Evolutionary conservation across 768 basidiomycete species (phyloP).

Genomic region (Xerocomellus intermedius): DNA sequence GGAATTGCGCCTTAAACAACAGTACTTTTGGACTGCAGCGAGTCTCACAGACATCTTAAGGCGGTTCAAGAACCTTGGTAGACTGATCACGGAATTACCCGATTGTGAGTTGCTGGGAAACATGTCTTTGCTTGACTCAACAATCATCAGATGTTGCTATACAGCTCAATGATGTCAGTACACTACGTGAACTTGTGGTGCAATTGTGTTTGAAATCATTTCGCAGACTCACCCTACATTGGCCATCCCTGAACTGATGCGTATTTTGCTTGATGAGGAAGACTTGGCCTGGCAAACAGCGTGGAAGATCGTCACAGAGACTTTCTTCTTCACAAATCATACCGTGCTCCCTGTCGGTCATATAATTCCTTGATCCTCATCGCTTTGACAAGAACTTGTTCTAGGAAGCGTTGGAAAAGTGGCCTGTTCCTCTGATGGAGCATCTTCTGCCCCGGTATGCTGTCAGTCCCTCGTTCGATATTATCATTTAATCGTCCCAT

Average conservation of each 20-base stretch:
- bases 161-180: slow-evolving; percentile 86
- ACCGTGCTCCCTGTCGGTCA: slow-evolving; percentile 80
- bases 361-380: not conserved
- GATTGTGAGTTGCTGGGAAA: slow-evolving; percentile 55
- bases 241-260: slow-evolving; percentile 93
- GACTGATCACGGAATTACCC: slow-evolving; percentile 76
- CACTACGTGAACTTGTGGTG: not conserved
- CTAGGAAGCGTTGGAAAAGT: slow-evolving; percentile 85
- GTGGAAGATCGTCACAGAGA: slow-evolving; percentile 86
- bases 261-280: slow-evolving; percentile 90
- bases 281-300: slow-evolving; percentile 79
- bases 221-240: slow-evolving; percentile 91
- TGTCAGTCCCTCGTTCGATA: slow-evolving; percentile 1
- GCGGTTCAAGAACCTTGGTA: slow-evolving; percentile 87
- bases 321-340: slow-evolving; percentile 96
- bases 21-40: slow-evolving; percentile 94
- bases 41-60: slow-evolving; percentile 87
- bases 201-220: slow-evolving; percentile 1
- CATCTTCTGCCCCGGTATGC: slow-evolving; percentile 74
- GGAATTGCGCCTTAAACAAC: slow-evolving; percentile 89
- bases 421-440: slow-evolving; percentile 86
- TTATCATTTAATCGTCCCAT: not conserved
- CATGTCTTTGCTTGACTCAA: slow-evolving; percentile 4
- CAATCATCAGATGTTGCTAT: slow-evolving; percentile 69
- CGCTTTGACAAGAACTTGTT: not conserved